Evolutionary conservation across 805 yeast species (phyloP).

Genomic region (Cyberlindnera japonica): DNA sequence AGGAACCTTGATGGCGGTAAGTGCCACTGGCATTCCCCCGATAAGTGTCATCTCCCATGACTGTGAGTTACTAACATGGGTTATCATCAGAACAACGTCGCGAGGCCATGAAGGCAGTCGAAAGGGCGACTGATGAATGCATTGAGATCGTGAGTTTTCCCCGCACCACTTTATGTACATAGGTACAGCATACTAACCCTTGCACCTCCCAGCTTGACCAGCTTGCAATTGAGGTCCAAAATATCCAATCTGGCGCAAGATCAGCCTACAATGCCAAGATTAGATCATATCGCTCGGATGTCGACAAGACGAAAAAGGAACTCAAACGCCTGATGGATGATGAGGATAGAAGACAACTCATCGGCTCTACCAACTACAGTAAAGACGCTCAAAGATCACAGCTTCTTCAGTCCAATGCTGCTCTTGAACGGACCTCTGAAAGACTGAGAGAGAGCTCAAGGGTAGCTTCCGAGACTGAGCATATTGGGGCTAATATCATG

Average conservation of each 20-base stretch:
- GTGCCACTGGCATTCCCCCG: slow-evolving; percentile 11
- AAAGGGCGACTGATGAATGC: slow-evolving; percentile 72
- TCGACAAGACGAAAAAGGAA: slow-evolving; percentile 54
- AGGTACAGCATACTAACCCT: neutral
- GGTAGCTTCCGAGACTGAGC: slow-evolving; percentile 88
- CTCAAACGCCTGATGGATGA: slow-evolving; percentile 60
- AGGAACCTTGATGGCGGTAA: slow-evolving; percentile 44
- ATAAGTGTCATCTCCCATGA: slow-evolving; percentile 4
- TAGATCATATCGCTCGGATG: slow-evolving; percentile 63
- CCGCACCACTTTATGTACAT: neutral
- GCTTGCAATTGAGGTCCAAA: slow-evolving; percentile 81
- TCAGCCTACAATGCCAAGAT: slow-evolving; percentile 70
- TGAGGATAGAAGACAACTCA: slow-evolving; percentile 66
- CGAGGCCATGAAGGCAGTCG: slow-evolving; percentile 54
- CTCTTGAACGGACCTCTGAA: slow-evolving; percentile 79
- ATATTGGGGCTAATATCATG: slow-evolving; percentile 85
- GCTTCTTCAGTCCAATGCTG: slow-evolving; percentile 69
- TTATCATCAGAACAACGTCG: slow-evolving; percentile 42
- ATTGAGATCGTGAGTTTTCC: slow-evolving; percentile 51
- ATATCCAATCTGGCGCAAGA: slow-evolving; percentile 69
- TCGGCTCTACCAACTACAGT: slow-evolving; percentile 45
- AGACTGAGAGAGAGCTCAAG: slow-evolving; percentile 84
- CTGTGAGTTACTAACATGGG: slow-evolving; percentile 2
- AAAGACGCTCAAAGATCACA: slow-evolving; percentile 75
- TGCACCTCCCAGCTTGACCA: slow-evolving; percentile 56